Evolutionary conservation across 257 asterid genomes (phyloP), one percentile per base, ranked within the genome.

Genomic region (Jacaranda copaia): DNA sequence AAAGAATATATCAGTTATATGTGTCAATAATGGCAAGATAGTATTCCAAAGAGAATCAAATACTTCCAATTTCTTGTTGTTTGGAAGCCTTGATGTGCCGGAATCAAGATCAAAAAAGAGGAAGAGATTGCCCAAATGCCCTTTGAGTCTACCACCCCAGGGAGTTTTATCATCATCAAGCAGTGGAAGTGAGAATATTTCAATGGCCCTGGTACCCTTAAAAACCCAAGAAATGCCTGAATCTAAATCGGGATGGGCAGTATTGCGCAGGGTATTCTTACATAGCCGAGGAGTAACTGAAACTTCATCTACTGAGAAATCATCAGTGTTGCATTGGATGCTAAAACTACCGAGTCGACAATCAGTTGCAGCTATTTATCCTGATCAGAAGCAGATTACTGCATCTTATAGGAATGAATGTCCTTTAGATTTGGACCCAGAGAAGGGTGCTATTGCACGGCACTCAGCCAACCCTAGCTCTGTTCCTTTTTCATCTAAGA

Each of bases 21-120:
- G 96, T 70, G 93, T 91, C 75, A 88, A 86, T 79, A 91, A 88
- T 75, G 98, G 98, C 20, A 94, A 89, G 89, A 81, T 91, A 43
- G 78, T 90, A 65, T 91, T 86, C 68, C 86, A 73, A 73, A 88
- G 91, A 75, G 88, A 77, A 55, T 81, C 92, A 48, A 70, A 73
- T 60, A 78, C 77, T 81, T 78, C 74, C 39, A 35, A 32, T 68
- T 78, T 52, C 72, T 77, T 71, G 7, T 83, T 75, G 55, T 85
- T 65, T 11, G 81, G 86, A 76, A 74, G 82, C 60, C 66, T 49
- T 74, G 86, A 79, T 70, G 81, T 73, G 74, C 38, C 66, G 11
- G 80, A 68, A 48, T 77, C 88, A 25, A 82, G 85, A 82, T 64
- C 76, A 49, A 83, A 87, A 72, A 81, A 82, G 81, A 87, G 90